These are phyloP conservation scores for Sphaerosporella brunnea DNA, from an alignment of 495 filamentous ascomycete genomes.

Conservation along the genomic window DNA sequence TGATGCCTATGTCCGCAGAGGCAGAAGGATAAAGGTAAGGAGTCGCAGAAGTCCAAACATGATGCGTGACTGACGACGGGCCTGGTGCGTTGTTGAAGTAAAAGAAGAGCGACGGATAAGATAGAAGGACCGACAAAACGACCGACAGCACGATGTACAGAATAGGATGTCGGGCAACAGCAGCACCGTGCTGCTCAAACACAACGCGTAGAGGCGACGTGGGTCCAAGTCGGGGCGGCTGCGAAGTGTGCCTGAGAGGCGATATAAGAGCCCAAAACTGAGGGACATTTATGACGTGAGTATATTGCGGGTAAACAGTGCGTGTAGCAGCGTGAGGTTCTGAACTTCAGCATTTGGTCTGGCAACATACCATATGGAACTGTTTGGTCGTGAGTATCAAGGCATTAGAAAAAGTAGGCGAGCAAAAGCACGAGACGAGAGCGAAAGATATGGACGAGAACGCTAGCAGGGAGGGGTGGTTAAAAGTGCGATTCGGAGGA, in stretches of 20 bases:
- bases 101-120: slow-evolving; percentile 50
- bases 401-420: too few species aligned
- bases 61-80: slow-evolving; percentile 47
- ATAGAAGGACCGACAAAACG: slow-evolving; percentile 41
- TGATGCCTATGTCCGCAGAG: slow-evolving; percentile 33
- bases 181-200: slow-evolving; percentile 45
- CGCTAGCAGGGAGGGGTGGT: too few species aligned
- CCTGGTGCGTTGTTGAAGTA: slow-evolving; percentile 42
- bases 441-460: not conserved
- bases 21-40: slow-evolving; percentile 31
- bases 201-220: slow-evolving; percentile 40
- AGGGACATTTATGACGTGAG: too few species aligned
- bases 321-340: too few species aligned
- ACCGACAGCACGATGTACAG: slow-evolving; percentile 45
- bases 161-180: slow-evolving; percentile 47
- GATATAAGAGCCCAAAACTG: slow-evolving; percentile 28
- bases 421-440: too few species aligned
- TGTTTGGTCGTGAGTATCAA: slow-evolving; percentile 6
- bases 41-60: slow-evolving; percentile 59
- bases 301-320: too few species aligned
- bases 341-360: too few species aligned
- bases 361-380: slow-evolving; percentile 8
- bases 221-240: slow-evolving; percentile 41
- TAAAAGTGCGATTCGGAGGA: too few species aligned
- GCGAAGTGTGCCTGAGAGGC: slow-evolving; percentile 34